Evolutionary conservation across 495 filamentous ascomycete genomes (phyloP).

Genomic region (Penicillium salamii): DNA sequence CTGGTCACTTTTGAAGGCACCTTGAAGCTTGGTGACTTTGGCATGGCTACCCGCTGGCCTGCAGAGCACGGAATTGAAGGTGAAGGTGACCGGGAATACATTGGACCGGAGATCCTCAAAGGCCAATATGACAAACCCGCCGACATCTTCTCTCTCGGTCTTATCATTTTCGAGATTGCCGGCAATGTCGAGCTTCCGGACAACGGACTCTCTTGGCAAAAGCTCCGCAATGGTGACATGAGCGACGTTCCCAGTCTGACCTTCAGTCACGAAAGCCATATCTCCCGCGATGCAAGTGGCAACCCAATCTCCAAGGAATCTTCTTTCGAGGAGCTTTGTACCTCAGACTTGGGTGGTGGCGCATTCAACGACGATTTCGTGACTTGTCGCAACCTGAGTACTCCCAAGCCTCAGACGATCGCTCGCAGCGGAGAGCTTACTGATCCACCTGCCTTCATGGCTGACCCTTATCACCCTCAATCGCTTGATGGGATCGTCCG

Average conservation of each 20-base stretch:
- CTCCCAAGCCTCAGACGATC: conserved; percentile 28
- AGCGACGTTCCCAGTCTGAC: conserved; percentile 82
- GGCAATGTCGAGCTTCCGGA: conserved; percentile 89
- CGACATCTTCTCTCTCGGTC: conserved; percentile 88
- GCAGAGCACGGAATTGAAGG: conserved; percentile 73
- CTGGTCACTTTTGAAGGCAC: conserved; percentile 87
- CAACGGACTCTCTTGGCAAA: conserved; percentile 86
- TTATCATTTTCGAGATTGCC: conserved; percentile 91
- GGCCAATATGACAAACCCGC: conserved; percentile 84
- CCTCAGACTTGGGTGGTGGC: conserved; percentile 47
- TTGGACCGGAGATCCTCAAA: conserved; percentile 84
- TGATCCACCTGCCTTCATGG: conserved; percentile 84
- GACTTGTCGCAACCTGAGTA: conserved; percentile 21
- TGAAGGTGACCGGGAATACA: conserved; percentile 94
- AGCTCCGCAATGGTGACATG: conserved; percentile 80
- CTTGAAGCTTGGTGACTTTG: conserved; percentile 95
- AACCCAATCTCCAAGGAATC: conserved; percentile 52
- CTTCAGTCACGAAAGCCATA: conserved; percentile 64
- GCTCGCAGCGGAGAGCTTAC: conserved; percentile 63
- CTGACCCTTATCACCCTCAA: conserved; percentile 59
- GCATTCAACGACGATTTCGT: conserved; percentile 37
- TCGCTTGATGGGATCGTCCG: conserved; percentile 81
- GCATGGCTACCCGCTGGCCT: conserved; percentile 81
- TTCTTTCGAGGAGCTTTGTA: conserved; percentile 51
- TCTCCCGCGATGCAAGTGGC: conserved; percentile 73